phyloP scores from a whole-genome alignment of 345 rosid species.

The Populus pruinosa region DNA sequence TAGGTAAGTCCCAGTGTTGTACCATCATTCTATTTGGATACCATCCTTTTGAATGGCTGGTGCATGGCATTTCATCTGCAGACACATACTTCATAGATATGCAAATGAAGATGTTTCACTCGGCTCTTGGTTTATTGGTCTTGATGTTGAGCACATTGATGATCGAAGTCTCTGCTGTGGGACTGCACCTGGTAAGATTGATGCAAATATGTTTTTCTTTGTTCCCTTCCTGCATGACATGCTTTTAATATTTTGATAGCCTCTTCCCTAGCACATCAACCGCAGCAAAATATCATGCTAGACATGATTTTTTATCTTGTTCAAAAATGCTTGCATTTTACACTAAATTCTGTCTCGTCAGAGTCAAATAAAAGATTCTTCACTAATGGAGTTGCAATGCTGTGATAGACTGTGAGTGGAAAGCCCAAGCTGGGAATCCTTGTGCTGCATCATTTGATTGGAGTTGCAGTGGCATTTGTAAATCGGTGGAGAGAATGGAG shows the following conservation, averaged over 20 bases:
- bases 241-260: background rate
- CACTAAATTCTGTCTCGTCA: background rate
- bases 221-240: background rate
- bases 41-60: background rate
- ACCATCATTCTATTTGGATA: background rate
- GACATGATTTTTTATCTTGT: background rate
- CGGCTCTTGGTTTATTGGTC: slow-evolving; percentile 98
- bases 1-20: slow-evolving; percentile 36
- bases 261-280: background rate
- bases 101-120: slow-evolving; percentile 95
- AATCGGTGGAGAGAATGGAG: slow-evolving; percentile 33
- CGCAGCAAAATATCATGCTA: background rate
- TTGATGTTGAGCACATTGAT: slow-evolving; percentile 87
- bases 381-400: slow-evolving; percentile 3
- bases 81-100: slow-evolving; percentile 78
- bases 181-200: slow-evolving; percentile 69
- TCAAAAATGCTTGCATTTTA: background rate
- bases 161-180: slow-evolving; percentile 95
- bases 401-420: slow-evolving; percentile 34
- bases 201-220: background rate
- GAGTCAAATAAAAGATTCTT: background rate
- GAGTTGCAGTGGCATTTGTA: slow-evolving; percentile 37
- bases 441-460: slow-evolving; percentile 38
- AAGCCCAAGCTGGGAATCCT: slow-evolving; percentile 34
- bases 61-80: slow-evolving; percentile 21